Conservation (phyloP, 148 eudicot species). For the Vaccinium vitisidaea region DNA sequence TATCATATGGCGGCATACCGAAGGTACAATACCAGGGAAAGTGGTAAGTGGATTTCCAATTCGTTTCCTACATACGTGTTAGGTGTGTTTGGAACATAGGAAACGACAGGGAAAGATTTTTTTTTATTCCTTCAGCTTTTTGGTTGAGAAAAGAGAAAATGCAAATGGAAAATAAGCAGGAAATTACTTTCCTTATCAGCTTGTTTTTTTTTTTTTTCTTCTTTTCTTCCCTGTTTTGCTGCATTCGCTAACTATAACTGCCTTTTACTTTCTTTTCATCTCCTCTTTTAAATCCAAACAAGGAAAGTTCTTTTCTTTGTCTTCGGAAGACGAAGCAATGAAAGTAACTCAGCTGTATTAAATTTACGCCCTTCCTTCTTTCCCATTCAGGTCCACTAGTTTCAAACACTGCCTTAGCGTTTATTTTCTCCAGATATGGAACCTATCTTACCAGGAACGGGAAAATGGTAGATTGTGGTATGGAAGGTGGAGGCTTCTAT, state of each 20-base stretch:
- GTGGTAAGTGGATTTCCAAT: conserved; percentile 20
- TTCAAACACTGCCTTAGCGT: no score
- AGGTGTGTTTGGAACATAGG: no score
- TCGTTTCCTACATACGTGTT: no score
- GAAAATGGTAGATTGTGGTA: no score
- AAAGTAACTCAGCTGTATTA: no score
- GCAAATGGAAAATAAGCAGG: background rate
- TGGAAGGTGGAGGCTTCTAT: no score
- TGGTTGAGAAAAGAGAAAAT: background rate
- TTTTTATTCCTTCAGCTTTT: background rate
- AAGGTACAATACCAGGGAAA: conserved; percentile 30
- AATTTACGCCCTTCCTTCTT: no score
- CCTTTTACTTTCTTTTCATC: background rate
- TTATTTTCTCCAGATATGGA: no score
- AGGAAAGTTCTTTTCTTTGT: background rate
- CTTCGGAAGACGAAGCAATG: background rate
- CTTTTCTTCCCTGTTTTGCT: background rate
- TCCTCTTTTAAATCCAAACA: background rate
- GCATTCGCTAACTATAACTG: no score
- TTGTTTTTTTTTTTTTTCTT: background rate
- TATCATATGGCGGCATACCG: conserved; percentile 64
- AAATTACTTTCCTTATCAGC: background rate
- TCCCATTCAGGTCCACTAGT: no score
- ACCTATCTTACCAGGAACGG: no score
- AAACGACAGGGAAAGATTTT: no score